Evolutionary conservation across 176 grass and related monocot species (phyloP).

Genomic region (Cenchrus fungigraminus): DNA sequence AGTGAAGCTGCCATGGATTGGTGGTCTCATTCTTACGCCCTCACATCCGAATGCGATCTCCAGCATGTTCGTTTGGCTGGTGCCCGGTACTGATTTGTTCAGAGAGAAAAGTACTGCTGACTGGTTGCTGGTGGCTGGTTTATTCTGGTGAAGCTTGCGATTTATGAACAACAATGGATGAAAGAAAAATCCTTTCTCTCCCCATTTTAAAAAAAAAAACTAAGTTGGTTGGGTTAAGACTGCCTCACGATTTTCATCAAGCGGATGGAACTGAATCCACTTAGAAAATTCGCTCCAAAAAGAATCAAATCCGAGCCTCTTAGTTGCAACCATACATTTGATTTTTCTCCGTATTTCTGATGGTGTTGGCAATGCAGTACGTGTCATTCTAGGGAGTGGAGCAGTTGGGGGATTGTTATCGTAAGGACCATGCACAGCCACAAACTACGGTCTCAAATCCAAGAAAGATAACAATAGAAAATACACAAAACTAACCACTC

Average conservation of each 20-base stretch:
- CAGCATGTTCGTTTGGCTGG: too few species aligned
- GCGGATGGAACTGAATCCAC: too few species aligned
- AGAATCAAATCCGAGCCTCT: too few species aligned
- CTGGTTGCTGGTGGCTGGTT: too few species aligned
- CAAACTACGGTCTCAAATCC: background rate
- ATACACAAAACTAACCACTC: background rate
- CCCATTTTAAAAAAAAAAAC: too few species aligned
- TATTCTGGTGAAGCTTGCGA: background rate
- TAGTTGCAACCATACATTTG: too few species aligned
- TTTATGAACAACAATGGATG: background rate
- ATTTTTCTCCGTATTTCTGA: too few species aligned
- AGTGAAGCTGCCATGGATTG: constrained; percentile 1
- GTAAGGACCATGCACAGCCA: background rate
- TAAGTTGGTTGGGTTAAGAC: too few species aligned
- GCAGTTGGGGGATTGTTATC: background rate
- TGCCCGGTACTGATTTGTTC: background rate
- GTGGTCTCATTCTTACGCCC: background rate
- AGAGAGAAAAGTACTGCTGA: too few species aligned
- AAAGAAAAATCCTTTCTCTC: background rate
- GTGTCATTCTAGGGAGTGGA: background rate
- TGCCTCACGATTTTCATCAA: too few species aligned
- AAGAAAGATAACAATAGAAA: background rate
- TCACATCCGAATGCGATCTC: constrained; percentile 7
- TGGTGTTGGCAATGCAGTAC: background rate
- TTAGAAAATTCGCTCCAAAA: too few species aligned